phyloP scores from a whole-genome alignment of 176 grass and related monocot species.

The Juncus effusus region DNA sequence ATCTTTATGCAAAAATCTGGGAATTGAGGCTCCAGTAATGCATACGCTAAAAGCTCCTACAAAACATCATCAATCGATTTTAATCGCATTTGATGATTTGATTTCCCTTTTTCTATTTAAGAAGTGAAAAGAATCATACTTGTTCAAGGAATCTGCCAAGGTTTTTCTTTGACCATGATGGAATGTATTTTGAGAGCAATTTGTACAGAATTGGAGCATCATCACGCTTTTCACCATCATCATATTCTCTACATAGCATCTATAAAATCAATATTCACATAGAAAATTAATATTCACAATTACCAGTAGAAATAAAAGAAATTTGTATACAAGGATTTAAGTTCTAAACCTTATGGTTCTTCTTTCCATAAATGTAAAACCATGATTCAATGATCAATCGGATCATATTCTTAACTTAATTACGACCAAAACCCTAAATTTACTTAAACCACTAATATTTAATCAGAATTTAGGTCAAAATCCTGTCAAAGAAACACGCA shows the following conservation, averaged over 20 bases:
- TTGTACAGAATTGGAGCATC: conserved; percentile 54
- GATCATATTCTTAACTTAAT: too few relatives aligned
- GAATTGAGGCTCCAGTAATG: conserved; percentile 40
- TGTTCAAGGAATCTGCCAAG: conserved; percentile 73
- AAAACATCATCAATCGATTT: conserved; percentile 7
- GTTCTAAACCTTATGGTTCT: too few relatives aligned
- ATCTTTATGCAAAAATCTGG: conserved; percentile 45
- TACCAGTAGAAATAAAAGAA: too few relatives aligned
- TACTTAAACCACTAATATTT: too few relatives aligned
- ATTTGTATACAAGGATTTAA: too few relatives aligned
- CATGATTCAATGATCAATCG: too few relatives aligned
- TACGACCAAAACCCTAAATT: too few relatives aligned
- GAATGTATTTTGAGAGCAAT: conserved; percentile 26
- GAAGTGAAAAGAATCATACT: conserved; percentile 30
- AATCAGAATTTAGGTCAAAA: too few relatives aligned
- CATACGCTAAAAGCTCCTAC: conserved; percentile 65
- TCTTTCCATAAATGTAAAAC: too few relatives aligned
- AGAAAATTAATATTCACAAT: conserved; percentile 4
- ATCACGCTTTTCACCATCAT: conserved; percentile 28
- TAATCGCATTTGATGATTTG: not conserved
- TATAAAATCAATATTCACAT: conserved; percentile 30
- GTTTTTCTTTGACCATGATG: conserved; percentile 44
- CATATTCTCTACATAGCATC: conserved; percentile 47
- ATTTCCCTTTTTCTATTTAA: conserved; percentile 19
- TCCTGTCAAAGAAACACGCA: conserved; percentile 7